Percentiles rank a stretch among this genome's conserved stretches.
phyloP scores from a whole-genome alignment of 1,284 basidiomycete species.

The Fomitopsis schrenkii region DNA sequence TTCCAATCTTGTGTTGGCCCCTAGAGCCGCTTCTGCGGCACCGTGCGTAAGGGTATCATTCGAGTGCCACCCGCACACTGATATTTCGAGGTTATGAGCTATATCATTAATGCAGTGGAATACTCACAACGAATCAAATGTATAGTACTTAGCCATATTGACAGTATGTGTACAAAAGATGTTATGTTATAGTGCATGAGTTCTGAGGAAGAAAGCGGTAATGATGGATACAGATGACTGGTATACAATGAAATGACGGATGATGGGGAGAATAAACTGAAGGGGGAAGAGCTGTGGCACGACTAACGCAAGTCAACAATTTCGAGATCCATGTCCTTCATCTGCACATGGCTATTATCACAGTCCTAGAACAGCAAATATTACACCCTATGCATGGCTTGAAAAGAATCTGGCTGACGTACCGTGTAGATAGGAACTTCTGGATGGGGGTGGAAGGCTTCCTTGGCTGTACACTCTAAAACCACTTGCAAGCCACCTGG shows the following conservation, averaged over 20 bases:
- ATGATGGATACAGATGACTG: slow-evolving; percentile 8
- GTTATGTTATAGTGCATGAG: not conserved
- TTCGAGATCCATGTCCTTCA: slow-evolving; percentile 49
- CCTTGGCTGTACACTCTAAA: slow-evolving; percentile 60
- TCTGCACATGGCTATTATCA: slow-evolving; percentile 77
- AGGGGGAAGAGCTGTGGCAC: not conserved
- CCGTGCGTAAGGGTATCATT: too few relatives aligned
- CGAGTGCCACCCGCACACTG: too few relatives aligned
- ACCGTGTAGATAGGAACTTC: slow-evolving; percentile 82
- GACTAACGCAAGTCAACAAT: slow-evolving; percentile 9
- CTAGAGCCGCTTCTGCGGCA: too few relatives aligned
- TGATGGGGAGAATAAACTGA: not conserved
- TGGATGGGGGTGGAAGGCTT: slow-evolving; percentile 82
- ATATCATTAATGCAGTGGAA: too few relatives aligned
- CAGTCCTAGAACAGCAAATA: slow-evolving; percentile 48
- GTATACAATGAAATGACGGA: not conserved
- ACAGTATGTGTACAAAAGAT: not conserved
- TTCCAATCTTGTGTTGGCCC: too few relatives aligned
- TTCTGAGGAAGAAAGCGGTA: not conserved
- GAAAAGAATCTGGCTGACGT: slow-evolving; percentile 7
- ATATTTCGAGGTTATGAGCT: too few relatives aligned
- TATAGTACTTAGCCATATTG: not conserved
- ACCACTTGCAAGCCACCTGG: slow-evolving; percentile 77
- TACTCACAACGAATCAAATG: not conserved
- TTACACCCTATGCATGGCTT: not conserved